Percentiles rank a stretch among this genome's conserved stretches.
Conservation (phyloP, 208 protist species). For the Wallacemonas collosoma region DNA sequence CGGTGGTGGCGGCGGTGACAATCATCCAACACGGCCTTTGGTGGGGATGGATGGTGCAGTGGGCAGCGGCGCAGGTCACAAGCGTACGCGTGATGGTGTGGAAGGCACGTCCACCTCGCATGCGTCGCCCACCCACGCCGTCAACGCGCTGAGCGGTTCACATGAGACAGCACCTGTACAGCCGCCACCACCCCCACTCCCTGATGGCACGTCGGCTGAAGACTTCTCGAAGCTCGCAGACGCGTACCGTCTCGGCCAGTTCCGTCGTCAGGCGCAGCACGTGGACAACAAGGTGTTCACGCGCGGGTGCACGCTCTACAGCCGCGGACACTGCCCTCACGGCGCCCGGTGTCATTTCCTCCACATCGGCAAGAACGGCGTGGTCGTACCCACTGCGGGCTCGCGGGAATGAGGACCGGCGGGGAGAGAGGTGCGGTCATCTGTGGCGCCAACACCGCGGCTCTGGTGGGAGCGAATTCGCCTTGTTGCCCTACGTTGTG, state of each 20-base stretch:
- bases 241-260: conserved; percentile 74
- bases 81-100: not conserved
- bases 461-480: too few species aligned
- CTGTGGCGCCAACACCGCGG: too few species aligned
- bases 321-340: conserved; percentile 62
- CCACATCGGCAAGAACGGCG: conserved; percentile 57
- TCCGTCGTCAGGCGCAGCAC: conserved; percentile 70
- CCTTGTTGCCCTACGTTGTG: too few species aligned
- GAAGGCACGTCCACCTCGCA: not conserved
- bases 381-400: conserved; percentile 17
- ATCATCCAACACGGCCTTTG: not conserved
- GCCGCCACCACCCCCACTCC: not conserved
- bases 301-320: conserved; percentile 22
- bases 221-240: conserved; percentile 45
- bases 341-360: conserved; percentile 66
- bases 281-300: conserved; percentile 55
- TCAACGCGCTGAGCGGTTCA: too few species aligned
- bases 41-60: not conserved
- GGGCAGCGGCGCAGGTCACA: not conserved
- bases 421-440: too few species aligned
- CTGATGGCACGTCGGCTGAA: not conserved
- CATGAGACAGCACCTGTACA: too few species aligned
- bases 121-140: not conserved
- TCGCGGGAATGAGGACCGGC: too few species aligned
- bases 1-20: not conserved